phyloP scores from a whole-genome alignment of 2,329 filamentous ascomycete genomes.

The Dactylellina cionopaga region DNA sequence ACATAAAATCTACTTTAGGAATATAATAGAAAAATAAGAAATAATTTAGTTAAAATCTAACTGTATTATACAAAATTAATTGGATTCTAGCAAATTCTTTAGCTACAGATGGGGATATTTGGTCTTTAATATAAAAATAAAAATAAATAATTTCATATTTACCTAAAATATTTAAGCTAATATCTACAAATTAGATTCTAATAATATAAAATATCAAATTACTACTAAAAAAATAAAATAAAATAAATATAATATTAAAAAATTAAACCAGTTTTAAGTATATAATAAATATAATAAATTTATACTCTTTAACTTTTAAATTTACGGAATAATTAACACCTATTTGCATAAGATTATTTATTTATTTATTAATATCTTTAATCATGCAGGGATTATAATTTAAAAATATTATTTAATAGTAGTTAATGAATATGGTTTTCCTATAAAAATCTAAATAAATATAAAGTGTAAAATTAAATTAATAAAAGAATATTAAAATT shows the following conservation, averaged over 20 bases:
- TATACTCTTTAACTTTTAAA: background rate
- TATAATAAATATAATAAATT: background rate
- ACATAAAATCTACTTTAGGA: background rate
- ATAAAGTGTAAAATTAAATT: background rate
- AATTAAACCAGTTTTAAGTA: background rate
- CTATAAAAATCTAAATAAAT: background rate
- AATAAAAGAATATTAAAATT: background rate
- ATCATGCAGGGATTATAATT: too few relatives aligned
- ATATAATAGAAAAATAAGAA: background rate
- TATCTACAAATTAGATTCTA: constrained; percentile 5
- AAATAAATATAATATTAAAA: background rate
- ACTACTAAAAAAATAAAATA: background rate
- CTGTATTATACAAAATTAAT: background rate
- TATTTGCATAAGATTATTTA: too few relatives aligned
- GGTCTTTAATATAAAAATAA: constrained; percentile 3
- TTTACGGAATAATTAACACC: too few relatives aligned
- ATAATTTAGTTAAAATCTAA: background rate
- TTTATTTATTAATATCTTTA: background rate
- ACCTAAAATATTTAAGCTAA: constrained; percentile 1
- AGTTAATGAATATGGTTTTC: background rate
- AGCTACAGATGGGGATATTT: too few relatives aligned
- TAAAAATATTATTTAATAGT: background rate
- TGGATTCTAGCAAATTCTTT: background rate
- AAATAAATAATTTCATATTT: background rate
- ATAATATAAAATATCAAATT: constrained; percentile 10